Evolutionary conservation across 768 basidiomycete species (phyloP), one percentile per base, ranked within the genome.

Genomic region (Daedalea quercina): DNA sequence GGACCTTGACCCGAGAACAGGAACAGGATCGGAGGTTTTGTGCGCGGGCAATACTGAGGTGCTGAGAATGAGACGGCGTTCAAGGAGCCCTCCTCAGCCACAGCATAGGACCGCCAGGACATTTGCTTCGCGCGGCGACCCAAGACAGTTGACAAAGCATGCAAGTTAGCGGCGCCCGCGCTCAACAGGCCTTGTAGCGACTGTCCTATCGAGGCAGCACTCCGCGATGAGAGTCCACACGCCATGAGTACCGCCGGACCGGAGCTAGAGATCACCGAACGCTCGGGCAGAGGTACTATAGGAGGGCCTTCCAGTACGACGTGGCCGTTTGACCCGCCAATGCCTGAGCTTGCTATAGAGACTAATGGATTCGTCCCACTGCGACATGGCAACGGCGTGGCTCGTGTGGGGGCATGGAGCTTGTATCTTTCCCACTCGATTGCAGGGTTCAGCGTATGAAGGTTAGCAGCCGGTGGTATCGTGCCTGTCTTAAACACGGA

Each of bases 321-420:
- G 50, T 76, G 74, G 0, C 71, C 76, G 51, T 74, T 75, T 2
- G 69, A 66, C 7, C 76, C 76, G 22, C 74, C 73, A 40, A 77
- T 75, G 1, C 76, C 76, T 19, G 70, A 74, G 49, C 74, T 70
- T 0, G 69, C 62, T 47, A 77, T 67, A 0, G 76, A 70, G 20
- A 75, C 66, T 24, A 76, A 60, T 13, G 67, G 35, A 4, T 54
- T 60, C 22, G 61, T 60, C 8, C 60, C 54, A 1, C 57, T 42
- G 9, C 59, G 59, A 12, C 65, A 51, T 7, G 31, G 47, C 12
- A 74, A 63, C 1, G 66, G 59, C 7, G 63, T 63, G 66, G 50
- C 11, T 63, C 59, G 4, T 59, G 56, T 3, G 73, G 72, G 28
- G 0, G 70, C 72, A 15, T 64, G 63, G n/a, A 76, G 58, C n/a